These are phyloP conservation scores for Parathielavia hyrcaniae DNA, from an alignment of 495 filamentous ascomycete species.

Conservation along the genomic window DNA sequence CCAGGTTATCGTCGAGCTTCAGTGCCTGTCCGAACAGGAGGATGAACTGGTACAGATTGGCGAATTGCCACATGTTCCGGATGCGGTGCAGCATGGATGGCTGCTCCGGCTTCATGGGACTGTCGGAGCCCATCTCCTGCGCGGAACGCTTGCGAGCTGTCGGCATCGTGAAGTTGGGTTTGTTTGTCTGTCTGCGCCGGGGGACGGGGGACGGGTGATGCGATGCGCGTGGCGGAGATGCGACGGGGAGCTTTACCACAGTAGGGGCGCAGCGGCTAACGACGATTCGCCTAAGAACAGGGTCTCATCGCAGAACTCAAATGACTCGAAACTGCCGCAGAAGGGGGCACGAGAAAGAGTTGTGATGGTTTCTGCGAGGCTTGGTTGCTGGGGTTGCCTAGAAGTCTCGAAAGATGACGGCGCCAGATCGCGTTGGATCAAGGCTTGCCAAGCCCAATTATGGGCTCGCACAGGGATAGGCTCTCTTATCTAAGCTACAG, in stretches of 20 bases:
- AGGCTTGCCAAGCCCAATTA: not conserved
- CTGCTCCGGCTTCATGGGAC: conserved; percentile 26
- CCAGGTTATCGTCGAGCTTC: conserved; percentile 79
- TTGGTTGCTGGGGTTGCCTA: not conserved
- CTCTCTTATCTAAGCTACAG: too few relatives aligned
- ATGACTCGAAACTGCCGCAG: not conserved
- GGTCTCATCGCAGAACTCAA: not conserved
- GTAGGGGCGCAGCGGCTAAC: not conserved
- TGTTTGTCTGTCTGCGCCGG: not conserved
- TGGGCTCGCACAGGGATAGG: not conserved
- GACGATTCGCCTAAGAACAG: not conserved
- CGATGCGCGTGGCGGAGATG: not conserved
- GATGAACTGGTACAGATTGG: conserved; percentile 89
- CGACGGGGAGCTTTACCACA: too few relatives aligned
- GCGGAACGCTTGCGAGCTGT: conserved; percentile 61
- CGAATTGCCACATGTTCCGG: conserved; percentile 90
- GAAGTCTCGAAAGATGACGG: not conserved
- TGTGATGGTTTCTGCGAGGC: not conserved
- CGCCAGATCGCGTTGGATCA: conserved; percentile 3
- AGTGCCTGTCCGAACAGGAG: conserved; percentile 79
- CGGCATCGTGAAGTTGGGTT: conserved; percentile 38
- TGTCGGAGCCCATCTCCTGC: conserved; percentile 54
- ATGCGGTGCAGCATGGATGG: conserved; percentile 57
- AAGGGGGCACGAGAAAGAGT: not conserved
- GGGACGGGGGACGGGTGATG: not conserved